Evolutionary conservation across 2,329 filamentous ascomycete species (phyloP).

Genomic region (Apiospora saccharicola): DNA sequence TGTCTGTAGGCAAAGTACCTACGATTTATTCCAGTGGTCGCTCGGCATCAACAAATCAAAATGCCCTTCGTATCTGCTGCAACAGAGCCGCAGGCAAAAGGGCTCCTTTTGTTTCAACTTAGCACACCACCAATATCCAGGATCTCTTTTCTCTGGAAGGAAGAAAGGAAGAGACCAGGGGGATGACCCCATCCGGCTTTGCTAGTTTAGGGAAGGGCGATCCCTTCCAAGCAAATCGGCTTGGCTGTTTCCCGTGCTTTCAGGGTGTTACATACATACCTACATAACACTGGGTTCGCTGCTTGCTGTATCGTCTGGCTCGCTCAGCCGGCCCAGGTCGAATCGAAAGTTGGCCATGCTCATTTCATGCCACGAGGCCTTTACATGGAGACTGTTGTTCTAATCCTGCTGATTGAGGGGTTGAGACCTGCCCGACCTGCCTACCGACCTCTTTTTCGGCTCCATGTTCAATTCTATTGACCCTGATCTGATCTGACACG

Average conservation of each 20-base stretch:
- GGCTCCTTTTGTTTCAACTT: constrained; percentile 7
- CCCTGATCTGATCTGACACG: constrained; percentile 14
- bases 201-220: constrained; percentile 20
- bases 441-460: background rate
- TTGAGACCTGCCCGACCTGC: background rate
- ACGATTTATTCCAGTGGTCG: too few relatives aligned
- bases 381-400: background rate
- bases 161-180: background rate
- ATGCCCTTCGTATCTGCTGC: background rate
- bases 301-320: constrained; percentile 2
- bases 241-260: constrained; percentile 15
- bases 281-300: too few relatives aligned
- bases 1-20: background rate
- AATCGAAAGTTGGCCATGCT: constrained; percentile 9
- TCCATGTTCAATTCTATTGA: constrained; percentile 3
- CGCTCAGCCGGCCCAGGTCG: background rate
- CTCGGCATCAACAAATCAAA: background rate
- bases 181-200: background rate
- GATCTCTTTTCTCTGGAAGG: background rate
- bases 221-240: constrained; percentile 16
- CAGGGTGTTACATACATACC: constrained; percentile 1
- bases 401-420: background rate
- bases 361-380: constrained; percentile 6
- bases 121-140: background rate
- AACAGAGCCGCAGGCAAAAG: constrained; percentile 10